Base-by-base conservation (phyloP, 805 yeast genomes). In the Starmera pachycereana region DNA sequence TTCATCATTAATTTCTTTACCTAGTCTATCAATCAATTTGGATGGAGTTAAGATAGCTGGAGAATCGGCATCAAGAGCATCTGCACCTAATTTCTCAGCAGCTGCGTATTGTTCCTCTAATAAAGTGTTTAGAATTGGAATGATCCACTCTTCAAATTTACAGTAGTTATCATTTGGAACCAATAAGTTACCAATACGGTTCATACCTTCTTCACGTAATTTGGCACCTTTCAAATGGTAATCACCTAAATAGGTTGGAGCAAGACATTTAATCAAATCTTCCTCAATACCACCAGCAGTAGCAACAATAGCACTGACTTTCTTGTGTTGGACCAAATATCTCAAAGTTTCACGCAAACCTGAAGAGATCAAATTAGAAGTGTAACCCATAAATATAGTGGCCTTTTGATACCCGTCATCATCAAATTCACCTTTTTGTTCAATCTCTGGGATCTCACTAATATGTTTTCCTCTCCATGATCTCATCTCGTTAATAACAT, bases 141-240 rank as follows among this genome's bases (percentile, higher is more conserved):
- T 94, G 50, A 94, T 85, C 98, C 98, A 92, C 61, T 94, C 98
- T 65, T 92, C 99, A 57, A 92, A 92, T 57, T 78, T 79, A 68
- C 97, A 90, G 68, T 92, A 92, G 67, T 92, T 92, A 61, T 92
- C 98, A 60, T 92, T 92, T 41, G 99, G 99, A 39, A 92, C 97
- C 51, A 92, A 71, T 61, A 92, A 71, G 61, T 92, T 94, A 47
- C 99, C 99, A 54, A 94, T 92, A 65, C 99, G 81, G 69, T 92
- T 92, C 82, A 92, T 79, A 47, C 99, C 99, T 61, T 88, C 81
- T 38, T 87, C 96, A 62, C 99, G 78, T 47, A 92, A 72, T 37
- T 72, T 69, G 42, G 78, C 69, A 44, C 99, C 99, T 12, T 79
- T 76, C 49, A 90, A 69, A 35, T 81, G 60, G 61, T 88, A 92